These are phyloP conservation scores for Pleurotus salmoneostramineus DNA, from an alignment of 768 basidiomycete species.

Conservation along the genomic window DNA sequence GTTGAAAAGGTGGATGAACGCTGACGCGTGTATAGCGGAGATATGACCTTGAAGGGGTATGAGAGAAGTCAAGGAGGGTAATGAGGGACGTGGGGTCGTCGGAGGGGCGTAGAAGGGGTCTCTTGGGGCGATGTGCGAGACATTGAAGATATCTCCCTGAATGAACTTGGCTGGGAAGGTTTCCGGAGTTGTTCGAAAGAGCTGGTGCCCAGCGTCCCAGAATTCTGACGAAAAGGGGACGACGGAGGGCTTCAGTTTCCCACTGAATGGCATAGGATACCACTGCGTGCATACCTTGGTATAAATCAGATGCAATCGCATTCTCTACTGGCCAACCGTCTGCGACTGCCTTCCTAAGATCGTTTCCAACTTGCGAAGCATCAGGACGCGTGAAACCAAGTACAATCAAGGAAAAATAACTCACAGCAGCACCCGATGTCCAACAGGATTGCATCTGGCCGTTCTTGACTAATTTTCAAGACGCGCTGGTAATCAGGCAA, in stretches of 20 bases:
- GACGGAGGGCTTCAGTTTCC: background rate
- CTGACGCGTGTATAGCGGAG: slow-evolving; percentile 43
- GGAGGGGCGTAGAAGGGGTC: slow-evolving; percentile 21
- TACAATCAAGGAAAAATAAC: too few relatives aligned
- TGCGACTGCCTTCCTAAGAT: slow-evolving; percentile 29
- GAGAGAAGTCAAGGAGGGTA: slow-evolving; percentile 33
- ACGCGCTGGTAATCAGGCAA: slow-evolving; percentile 28
- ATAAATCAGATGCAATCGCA: slow-evolving; percentile 33
- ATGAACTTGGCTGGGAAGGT: slow-evolving; percentile 55
- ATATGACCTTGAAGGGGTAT: slow-evolving; percentile 41
- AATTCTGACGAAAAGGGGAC: slow-evolving; percentile 33
- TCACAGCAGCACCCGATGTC: slow-evolving; percentile 43
- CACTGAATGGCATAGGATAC: background rate
- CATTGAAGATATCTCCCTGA: slow-evolving; percentile 50
- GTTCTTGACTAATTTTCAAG: slow-evolving; percentile 20
- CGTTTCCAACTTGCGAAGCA: slow-evolving; percentile 32
- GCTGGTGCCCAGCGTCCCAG: slow-evolving; percentile 58
- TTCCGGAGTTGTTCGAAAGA: slow-evolving; percentile 50
- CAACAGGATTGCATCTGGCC: slow-evolving; percentile 28
- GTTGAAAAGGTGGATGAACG: slow-evolving; percentile 52
- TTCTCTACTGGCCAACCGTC: slow-evolving; percentile 37
- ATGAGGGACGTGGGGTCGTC: slow-evolving; percentile 15
- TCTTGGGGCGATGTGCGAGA: slow-evolving; percentile 31
- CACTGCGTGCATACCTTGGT: slow-evolving; percentile 17
- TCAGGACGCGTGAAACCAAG: background rate